Base-by-base conservation (phyloP, 352 stramenopile genomes). In the Albugo candida region DNA sequence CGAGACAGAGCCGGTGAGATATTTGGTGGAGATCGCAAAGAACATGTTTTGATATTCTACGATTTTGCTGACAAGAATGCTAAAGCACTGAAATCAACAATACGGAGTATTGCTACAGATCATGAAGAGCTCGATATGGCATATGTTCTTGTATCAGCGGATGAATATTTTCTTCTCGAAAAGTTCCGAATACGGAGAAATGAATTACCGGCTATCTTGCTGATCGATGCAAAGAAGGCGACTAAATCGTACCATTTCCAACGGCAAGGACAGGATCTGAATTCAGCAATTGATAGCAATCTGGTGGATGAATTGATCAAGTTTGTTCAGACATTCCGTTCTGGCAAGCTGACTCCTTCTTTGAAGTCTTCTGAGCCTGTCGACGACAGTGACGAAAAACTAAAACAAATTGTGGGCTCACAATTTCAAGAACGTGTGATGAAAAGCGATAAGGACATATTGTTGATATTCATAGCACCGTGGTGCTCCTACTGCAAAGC, bases 181-280 rank as follows among this genome's bases (percentile, higher is more conserved):
- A 96, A 94, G 75, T 97, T 97, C 49, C 84, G 77, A 51, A 57
- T 96, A 24, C 81, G 75, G 57, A 63, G 77, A 21, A 78, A 74
- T 24, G 70, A 93, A 51, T 58, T 96, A 45, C 91, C 91, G 20
- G 64, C 70, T 16, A 54, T 92, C 13, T 67, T 95, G 27, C 60
- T 96, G 34, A 82, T 92, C 27, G 88, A 96, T 65, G 95, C 96
- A 82, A 65, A 55, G 43, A 69, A 60, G 34, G 68, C 68, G 60
- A 95, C 96, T 67, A 95, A 96, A 78, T 96, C 96, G 79, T 97
- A 75, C 62, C 56, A 54, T 20, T 89, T 83, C 52, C 62, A 77
- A 21, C 70, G 74, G 65, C 74, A 87, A 60, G 65, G 58, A 12
- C 70, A 66, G 12, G 70, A 91, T 52, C 55, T 91, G n/a, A 55